Evolutionary conservation across 345 rosid species (phyloP).

Genomic region (Lenwebbia sp.): DNA sequence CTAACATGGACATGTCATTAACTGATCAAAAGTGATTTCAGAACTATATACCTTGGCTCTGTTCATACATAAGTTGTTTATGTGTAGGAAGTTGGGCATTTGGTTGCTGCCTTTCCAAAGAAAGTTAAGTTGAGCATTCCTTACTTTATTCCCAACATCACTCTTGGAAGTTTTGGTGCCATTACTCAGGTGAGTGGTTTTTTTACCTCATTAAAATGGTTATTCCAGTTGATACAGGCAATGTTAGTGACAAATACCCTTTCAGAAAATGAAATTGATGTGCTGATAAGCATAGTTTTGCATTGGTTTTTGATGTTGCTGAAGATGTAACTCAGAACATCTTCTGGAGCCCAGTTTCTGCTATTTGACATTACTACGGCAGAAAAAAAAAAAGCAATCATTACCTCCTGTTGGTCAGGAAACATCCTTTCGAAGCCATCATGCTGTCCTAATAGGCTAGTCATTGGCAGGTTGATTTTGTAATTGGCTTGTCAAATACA

Average conservation of each 20-base stretch:
- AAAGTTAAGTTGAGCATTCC: constrained; percentile 93
- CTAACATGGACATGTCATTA: no score
- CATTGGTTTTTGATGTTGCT: neutral
- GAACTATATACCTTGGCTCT: neutral
- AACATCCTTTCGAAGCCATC: neutral
- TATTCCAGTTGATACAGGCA: neutral
- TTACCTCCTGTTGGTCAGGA: neutral
- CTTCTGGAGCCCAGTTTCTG: neutral
- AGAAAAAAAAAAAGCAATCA: neutral
- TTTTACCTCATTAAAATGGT: neutral
- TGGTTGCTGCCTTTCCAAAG: constrained; percentile 85
- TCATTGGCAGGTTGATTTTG: neutral
- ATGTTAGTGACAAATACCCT: neutral
- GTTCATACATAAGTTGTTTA: constrained; percentile 4
- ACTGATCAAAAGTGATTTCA: no score
- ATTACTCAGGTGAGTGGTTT: constrained; percentile 64
- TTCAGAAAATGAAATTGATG: neutral
- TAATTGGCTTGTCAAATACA: neutral
- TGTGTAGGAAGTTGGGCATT: constrained; percentile 82
- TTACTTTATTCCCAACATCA: constrained; percentile 83
- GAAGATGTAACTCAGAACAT: neutral
- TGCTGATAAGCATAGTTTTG: neutral
- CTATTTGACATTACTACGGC: neutral
- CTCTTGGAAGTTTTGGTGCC: constrained; percentile 98
- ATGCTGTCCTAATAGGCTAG: neutral